Percentiles rank a stretch among this genome's conserved stretches.
Evolutionary conservation across 345 rosid genomes (phyloP).

Genomic region (Sonneratia caseolaris): DNA sequence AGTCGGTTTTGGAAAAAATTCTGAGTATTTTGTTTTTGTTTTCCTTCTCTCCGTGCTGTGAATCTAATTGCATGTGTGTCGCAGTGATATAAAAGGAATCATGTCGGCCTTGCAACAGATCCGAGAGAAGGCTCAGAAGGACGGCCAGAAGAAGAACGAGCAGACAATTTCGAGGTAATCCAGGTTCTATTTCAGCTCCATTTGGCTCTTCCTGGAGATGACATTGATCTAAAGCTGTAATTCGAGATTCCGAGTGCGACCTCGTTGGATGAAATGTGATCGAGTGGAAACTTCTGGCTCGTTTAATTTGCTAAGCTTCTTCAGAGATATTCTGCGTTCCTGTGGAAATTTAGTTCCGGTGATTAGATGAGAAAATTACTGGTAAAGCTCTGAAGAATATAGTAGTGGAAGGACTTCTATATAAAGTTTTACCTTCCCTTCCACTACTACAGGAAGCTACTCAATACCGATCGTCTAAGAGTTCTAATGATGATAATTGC

Average conservation of each 20-base stretch:
- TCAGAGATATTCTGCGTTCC: background rate
- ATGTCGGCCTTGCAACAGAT: conserved; percentile 77
- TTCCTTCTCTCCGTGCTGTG: background rate
- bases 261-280: background rate
- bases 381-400: too few species aligned
- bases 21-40: background rate
- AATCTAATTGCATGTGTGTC: conserved; percentile 9
- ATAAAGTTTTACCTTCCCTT: too few species aligned
- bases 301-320: background rate
- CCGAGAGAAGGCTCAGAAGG: conserved; percentile 64
- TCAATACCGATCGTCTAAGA: background rate
- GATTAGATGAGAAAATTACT: background rate
- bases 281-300: background rate
- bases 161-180: conserved; percentile 72
- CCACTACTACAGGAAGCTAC: too few species aligned
- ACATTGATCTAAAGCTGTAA: background rate
- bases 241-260: background rate
- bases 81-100: conserved; percentile 73
- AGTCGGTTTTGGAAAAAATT: background rate
- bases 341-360: background rate
- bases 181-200: background rate
- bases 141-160: conserved; percentile 75
- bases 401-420: too few species aligned
- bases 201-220: background rate
- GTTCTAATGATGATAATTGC: background rate